phyloP scores from a whole-genome alignment of 768 basidiomycete species.

The Erythrobasidium yunnanense region DNA sequence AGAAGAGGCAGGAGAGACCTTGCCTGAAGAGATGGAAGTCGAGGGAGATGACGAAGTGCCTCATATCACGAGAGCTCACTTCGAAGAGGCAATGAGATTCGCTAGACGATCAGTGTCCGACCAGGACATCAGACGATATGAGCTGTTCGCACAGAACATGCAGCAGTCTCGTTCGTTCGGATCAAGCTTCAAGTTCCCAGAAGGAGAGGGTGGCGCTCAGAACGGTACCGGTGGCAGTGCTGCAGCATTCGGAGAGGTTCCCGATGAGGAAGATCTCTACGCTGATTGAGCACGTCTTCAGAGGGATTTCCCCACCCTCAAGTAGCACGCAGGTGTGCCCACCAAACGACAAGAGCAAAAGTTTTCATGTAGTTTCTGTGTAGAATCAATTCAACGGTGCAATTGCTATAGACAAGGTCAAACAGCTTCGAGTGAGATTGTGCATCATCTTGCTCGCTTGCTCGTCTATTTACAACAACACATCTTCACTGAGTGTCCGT shows the following conservation, averaged over 20 bases:
- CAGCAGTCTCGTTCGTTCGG: slow-evolving; percentile 88
- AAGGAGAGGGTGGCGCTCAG: slow-evolving; percentile 46
- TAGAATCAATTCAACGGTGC: too few relatives aligned
- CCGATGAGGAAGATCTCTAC: slow-evolving; percentile 37
- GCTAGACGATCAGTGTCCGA: slow-evolving; percentile 95
- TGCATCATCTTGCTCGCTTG: too few relatives aligned
- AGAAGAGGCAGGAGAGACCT: slow-evolving; percentile 56
- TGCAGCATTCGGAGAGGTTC: slow-evolving; percentile 39
- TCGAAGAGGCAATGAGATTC: slow-evolving; percentile 97
- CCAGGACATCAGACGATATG: slow-evolving; percentile 90
- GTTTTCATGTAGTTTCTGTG: too few relatives aligned
- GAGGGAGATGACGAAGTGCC: slow-evolving; percentile 84
- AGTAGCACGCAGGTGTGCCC: too few relatives aligned
- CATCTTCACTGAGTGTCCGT: too few relatives aligned
- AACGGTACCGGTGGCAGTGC: slow-evolving; percentile 33
- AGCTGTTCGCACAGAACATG: slow-evolving; percentile 78
- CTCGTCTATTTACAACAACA: too few relatives aligned
- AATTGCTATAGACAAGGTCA: too few relatives aligned
- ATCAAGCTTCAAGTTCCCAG: slow-evolving; percentile 97
- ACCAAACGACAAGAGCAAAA: too few relatives aligned
- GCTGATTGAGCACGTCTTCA: not conserved
- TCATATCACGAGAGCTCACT: slow-evolving; percentile 61
- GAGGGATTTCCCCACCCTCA: too few relatives aligned
- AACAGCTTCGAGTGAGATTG: too few relatives aligned
- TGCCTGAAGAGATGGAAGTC: slow-evolving; percentile 48